phyloP scores from a whole-genome alignment of 2,329 filamentous ascomycete genomes.

The Beauveria sp. region DNA sequence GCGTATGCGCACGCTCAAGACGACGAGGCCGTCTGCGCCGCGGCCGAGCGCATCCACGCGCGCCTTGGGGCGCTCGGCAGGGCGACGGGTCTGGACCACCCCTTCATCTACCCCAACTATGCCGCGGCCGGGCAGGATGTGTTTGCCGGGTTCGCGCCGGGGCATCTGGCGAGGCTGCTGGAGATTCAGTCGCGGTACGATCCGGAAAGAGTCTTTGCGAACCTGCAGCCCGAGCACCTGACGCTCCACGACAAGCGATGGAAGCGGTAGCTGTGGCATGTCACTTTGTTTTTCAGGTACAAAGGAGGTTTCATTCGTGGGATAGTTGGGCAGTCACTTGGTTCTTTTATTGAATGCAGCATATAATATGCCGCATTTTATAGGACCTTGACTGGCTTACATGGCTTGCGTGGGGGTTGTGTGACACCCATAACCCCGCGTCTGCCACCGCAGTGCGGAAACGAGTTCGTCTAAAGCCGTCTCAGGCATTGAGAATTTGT shows the following conservation, averaged over 20 bases:
- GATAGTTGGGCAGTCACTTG: no score
- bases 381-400: background rate
- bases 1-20: background rate
- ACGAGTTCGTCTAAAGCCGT: background rate
- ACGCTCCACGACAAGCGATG: background rate
- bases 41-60: background rate
- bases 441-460: background rate
- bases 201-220: background rate
- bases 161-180: background rate
- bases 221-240: conserved; percentile 1
- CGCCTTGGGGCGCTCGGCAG: background rate
- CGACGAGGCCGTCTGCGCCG: background rate
- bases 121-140: background rate
- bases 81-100: background rate
- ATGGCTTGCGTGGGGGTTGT: background rate
- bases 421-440: background rate
- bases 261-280: no score
- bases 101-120: conserved; percentile 5
- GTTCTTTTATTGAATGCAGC: no score
- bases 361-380: no score
- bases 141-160: background rate
- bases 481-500: no score
- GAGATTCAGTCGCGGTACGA: background rate
- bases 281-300: no score
- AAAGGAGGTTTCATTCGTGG: background rate